phyloP scores from a whole-genome alignment of 2,329 filamentous ascomycete species.

The Aureobasidium lini region DNA sequence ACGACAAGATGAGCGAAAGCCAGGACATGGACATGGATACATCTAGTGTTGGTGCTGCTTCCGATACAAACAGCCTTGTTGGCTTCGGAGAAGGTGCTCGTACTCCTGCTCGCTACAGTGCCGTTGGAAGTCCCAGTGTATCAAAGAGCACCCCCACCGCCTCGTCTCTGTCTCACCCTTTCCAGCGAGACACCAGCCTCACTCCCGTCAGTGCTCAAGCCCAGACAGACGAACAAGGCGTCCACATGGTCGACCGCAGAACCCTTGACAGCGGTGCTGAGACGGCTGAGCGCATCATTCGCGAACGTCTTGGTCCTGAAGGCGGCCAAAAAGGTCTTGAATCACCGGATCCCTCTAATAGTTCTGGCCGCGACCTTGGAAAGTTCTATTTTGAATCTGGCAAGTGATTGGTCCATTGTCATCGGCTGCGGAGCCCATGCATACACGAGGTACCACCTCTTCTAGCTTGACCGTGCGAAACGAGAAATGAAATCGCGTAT shows the following conservation, averaged over 20 bases:
- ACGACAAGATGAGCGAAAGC: constrained; percentile 62
- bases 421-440: not conserved
- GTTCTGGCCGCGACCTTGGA: constrained; percentile 36
- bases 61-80: constrained; percentile 76
- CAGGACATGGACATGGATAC: constrained; percentile 36
- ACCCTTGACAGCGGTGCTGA: constrained; percentile 32
- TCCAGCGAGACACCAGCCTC: constrained; percentile 25
- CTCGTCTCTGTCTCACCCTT: constrained; percentile 22
- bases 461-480: not conserved
- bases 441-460: not conserved
- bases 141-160: constrained; percentile 36
- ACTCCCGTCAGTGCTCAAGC: constrained; percentile 23
- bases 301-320: constrained; percentile 45
- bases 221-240: constrained; percentile 30
- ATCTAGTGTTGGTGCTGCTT: constrained; percentile 69
- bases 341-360: constrained; percentile 28
- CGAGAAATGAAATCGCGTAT: not conserved
- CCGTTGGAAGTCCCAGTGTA: constrained; percentile 64
- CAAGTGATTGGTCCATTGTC: not conserved
- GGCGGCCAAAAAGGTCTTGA: constrained; percentile 36
- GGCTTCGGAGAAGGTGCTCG: constrained; percentile 84
- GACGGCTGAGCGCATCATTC: constrained; percentile 57
- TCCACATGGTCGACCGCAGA: constrained; percentile 40
- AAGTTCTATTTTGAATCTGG: constrained; percentile 53
- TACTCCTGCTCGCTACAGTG: constrained; percentile 51